Evolutionary conservation across 768 basidiomycete genomes (phyloP).

Genomic region (Lactarius hatsudake): DNA sequence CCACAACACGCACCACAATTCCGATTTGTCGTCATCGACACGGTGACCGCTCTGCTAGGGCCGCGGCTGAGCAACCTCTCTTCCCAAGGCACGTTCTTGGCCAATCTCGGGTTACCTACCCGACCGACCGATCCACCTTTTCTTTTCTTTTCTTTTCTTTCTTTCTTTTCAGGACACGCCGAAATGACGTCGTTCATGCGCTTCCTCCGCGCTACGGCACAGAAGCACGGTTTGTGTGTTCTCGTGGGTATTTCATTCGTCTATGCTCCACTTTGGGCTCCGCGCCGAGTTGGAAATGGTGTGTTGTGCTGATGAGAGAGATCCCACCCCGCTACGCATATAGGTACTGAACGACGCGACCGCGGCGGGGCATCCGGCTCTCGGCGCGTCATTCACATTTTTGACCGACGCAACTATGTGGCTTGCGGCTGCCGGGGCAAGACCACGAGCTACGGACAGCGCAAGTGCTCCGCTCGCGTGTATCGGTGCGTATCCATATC

Average conservation of each 20-base stretch:
- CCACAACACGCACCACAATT: conserved; percentile 4
- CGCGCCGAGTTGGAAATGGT: neutral
- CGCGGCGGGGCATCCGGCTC: conserved; percentile 57
- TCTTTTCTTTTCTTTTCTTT: neutral
- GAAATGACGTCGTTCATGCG: conserved; percentile 71
- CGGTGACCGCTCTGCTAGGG: conserved; percentile 60
- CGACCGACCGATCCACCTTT: neutral
- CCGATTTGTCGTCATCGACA: conserved; percentile 60
- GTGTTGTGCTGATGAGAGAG: neutral
- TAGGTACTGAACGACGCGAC: conserved; percentile 48
- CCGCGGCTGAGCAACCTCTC: conserved; percentile 63
- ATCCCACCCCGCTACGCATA: neutral
- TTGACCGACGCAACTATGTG: conserved; percentile 74
- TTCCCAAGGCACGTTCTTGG: conserved; percentile 46
- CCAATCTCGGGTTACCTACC: no score
- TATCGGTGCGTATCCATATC: conserved; percentile 26
- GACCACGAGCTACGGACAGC: conserved; percentile 27
- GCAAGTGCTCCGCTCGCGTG: conserved; percentile 34
- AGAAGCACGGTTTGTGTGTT: conserved; percentile 43
- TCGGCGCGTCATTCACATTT: conserved; percentile 74
- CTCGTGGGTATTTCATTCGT: conserved; percentile 45
- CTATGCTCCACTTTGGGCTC: neutral
- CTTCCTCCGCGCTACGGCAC: conserved; percentile 52
- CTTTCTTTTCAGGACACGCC: conserved; percentile 52
- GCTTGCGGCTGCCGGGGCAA: conserved; percentile 39